Evolutionary conservation across 176 grass and related monocot species (phyloP).

Genomic region (Triticum urartu): DNA sequence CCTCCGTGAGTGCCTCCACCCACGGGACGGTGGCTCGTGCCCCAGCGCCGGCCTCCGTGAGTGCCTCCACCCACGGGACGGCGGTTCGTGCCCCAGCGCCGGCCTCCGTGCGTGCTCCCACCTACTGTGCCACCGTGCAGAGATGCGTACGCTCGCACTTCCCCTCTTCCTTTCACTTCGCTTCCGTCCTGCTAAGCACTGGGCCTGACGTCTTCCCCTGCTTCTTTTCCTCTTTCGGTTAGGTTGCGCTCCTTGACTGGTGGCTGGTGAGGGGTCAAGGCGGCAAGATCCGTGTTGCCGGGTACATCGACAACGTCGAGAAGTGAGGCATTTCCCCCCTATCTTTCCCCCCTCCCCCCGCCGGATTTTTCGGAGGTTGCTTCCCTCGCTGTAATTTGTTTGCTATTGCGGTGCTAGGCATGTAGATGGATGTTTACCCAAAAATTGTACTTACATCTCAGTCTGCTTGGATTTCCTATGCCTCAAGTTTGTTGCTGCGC

Average conservation of each 20-base stretch:
- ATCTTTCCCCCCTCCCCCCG: too few relatives aligned
- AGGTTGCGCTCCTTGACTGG: conserved; percentile 25
- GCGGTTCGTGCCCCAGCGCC: too few relatives aligned
- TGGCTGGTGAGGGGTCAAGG: conserved; percentile 27
- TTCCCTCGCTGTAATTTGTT: neutral
- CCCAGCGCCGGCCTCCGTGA: too few relatives aligned
- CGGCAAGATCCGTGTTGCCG: conserved; percentile 27
- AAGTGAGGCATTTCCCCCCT: neutral
- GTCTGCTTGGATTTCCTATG: neutral
- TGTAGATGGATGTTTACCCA: too few relatives aligned
- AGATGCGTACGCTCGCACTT: neutral
- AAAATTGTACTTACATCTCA: neutral
- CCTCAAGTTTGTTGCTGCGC: neutral
- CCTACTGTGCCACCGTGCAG: neutral
- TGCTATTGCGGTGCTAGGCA: neutral
- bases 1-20: neutral
- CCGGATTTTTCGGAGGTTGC: neutral
- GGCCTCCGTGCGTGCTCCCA: neutral
- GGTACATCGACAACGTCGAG: neutral
- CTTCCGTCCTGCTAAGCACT: neutral
- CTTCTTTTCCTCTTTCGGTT: neutral
- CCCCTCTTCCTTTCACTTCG: neutral
- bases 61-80: neutral
- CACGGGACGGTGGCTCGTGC: neutral
- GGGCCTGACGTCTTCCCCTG: neutral